phyloP scores from a whole-genome alignment of 2,329 filamentous ascomycete genomes.

The Cercospora citrullina region DNA sequence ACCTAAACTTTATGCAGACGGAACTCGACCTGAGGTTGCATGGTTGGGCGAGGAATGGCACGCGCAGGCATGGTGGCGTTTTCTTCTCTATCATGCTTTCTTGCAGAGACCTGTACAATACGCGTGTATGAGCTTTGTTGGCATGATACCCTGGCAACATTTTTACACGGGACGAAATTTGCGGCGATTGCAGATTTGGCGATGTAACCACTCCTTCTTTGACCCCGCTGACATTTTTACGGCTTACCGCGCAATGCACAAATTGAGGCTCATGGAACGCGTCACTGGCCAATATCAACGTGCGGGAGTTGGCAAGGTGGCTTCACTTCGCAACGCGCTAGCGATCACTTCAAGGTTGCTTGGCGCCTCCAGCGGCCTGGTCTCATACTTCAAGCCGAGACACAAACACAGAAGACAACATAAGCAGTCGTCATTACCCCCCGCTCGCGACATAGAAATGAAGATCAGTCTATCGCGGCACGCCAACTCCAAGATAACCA shows the following conservation, averaged over 20 bases:
- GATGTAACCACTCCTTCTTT: not conserved
- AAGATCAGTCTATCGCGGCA: not conserved
- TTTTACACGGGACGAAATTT: not conserved
- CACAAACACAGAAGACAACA: not conserved
- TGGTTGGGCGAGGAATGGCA: not conserved
- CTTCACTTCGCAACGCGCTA: not conserved
- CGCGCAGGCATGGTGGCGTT: constrained; percentile 4
- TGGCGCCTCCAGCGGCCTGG: not conserved
- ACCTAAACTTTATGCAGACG: constrained; percentile 10
- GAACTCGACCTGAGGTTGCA: constrained; percentile 10
- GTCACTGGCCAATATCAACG: not conserved
- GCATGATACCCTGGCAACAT: constrained; percentile 10
- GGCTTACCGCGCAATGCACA: not conserved
- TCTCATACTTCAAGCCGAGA: not conserved
- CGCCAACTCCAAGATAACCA: not conserved
- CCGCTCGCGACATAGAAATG: not conserved
- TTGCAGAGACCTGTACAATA: constrained; percentile 12
- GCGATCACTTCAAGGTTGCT: not conserved
- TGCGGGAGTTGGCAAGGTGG: not conserved
- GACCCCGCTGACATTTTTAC: not conserved
- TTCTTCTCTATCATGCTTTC: not conserved
- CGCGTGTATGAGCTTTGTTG: constrained; percentile 11
- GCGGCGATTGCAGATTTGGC: not conserved
- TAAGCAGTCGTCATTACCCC: not conserved
- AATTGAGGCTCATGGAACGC: not conserved